phyloP scores from a whole-genome alignment of 495 filamentous ascomycete genomes.

The Xylaria telfairii region DNA sequence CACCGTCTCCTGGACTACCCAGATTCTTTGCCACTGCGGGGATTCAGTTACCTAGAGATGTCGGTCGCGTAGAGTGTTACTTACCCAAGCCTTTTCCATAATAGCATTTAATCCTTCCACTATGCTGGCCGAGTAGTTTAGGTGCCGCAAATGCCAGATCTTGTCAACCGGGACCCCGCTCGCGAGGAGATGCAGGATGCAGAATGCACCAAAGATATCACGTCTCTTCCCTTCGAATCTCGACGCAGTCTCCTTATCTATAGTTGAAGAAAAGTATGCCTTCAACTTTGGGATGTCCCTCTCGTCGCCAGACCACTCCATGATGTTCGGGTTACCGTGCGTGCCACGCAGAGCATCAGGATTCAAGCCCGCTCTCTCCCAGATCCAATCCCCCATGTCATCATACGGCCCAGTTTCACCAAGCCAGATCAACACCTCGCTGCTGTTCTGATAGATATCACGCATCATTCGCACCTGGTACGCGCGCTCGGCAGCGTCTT shows the following conservation, averaged over 20 bases:
- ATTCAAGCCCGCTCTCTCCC: neutral
- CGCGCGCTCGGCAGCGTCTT: constrained; percentile 27
- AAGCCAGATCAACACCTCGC: constrained; percentile 30
- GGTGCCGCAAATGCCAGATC: constrained; percentile 25
- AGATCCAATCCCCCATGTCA: constrained; percentile 24
- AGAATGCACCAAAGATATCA: constrained; percentile 29
- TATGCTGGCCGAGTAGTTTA: constrained; percentile 6
- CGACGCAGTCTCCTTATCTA: neutral
- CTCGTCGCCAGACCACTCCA: constrained; percentile 26
- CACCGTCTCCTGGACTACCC: constrained; percentile 29
- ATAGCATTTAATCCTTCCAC: constrained; percentile 21
- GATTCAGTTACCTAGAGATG: constrained; percentile 1
- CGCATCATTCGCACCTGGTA: constrained; percentile 34
- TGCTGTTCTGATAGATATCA: constrained; percentile 27
- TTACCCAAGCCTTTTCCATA: constrained; percentile 27
- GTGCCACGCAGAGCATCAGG: neutral
- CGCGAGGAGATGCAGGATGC: constrained; percentile 18
- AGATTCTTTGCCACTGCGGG: constrained; percentile 24
- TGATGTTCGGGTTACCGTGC: constrained; percentile 4
- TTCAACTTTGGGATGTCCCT: constrained; percentile 20
- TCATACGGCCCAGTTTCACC: constrained; percentile 25
- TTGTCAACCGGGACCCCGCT: constrained; percentile 21
- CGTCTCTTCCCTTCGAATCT: neutral
- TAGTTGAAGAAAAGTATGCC: constrained; percentile 21
- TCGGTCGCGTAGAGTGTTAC: neutral